These are phyloP conservation scores for Ochromonas danica DNA, from an alignment of 108 stramenopile species.

Conservation along the genomic window DNA sequence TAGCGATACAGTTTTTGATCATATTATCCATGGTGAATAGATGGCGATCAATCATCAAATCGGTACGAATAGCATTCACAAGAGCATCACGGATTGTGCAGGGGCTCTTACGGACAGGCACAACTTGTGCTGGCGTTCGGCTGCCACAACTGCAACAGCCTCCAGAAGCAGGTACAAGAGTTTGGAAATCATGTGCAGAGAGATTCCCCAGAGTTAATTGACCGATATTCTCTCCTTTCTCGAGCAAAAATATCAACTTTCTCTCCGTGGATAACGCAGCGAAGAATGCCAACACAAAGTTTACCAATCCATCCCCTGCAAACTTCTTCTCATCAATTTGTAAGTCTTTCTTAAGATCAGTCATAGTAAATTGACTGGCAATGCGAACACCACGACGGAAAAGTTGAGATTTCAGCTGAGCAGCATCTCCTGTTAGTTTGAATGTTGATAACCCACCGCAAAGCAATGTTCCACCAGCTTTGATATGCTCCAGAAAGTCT, in stretches of 20 bases:
- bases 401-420: neutral
- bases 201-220: neutral
- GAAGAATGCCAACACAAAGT: neutral
- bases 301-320: neutral
- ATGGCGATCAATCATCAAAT: neutral
- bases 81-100: neutral
- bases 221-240: neutral
- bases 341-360: neutral
- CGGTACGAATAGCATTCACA: neutral
- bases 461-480: neutral
- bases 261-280: neutral
- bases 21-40: neutral
- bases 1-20: neutral
- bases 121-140: neutral
- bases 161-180: neutral
- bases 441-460: neutral
- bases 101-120: neutral
- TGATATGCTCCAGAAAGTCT: neutral
- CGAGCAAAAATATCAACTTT: neutral
- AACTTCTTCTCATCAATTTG: neutral
- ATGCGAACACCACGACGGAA: neutral
- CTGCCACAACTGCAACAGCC: slow-evolving; percentile 2
- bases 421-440: neutral
- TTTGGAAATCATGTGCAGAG: neutral
- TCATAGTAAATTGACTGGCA: neutral